Evolutionary conservation across 805 yeast species (phyloP).

Genomic region (Wickerhamiella sorbophila): DNA sequence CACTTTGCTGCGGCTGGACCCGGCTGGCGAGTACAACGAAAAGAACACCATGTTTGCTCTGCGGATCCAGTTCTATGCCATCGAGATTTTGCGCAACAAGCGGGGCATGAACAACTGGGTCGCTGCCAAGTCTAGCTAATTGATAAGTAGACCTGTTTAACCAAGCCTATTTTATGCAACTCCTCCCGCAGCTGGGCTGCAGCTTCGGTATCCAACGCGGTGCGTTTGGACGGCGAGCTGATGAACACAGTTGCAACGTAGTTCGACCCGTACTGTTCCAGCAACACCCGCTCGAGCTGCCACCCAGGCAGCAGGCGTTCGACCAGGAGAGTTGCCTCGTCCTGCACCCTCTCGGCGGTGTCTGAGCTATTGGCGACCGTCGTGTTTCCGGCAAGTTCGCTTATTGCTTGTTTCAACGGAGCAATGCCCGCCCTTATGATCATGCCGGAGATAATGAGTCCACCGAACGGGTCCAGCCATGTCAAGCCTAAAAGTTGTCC

Average conservation of each 20-base stretch:
- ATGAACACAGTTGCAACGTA: slow-evolving; percentile 15
- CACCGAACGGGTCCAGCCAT: slow-evolving; percentile 90
- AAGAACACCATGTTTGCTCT: slow-evolving; percentile 76
- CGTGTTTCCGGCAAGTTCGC: slow-evolving; percentile 59
- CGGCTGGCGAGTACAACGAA: slow-evolving; percentile 64
- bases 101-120: slow-evolving; percentile 89
- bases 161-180: slow-evolving; percentile 12
- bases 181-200: slow-evolving; percentile 10
- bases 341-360: slow-evolving; percentile 9
- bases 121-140: slow-evolving; percentile 27
- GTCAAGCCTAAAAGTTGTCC: slow-evolving; percentile 65
- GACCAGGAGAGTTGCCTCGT: slow-evolving; percentile 7
- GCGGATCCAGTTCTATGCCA: slow-evolving; percentile 87
- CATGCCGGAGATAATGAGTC: slow-evolving; percentile 66
- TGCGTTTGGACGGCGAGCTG: neutral
- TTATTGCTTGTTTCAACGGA: slow-evolving; percentile 54
- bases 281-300: slow-evolving; percentile 8
- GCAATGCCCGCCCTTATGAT: slow-evolving; percentile 74
- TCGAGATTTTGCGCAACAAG: slow-evolving; percentile 88
- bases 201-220: neutral
- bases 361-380: slow-evolving; percentile 11
- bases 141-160: slow-evolving; percentile 15
- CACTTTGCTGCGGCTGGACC: slow-evolving; percentile 67
- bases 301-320: slow-evolving; percentile 9
- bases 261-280: slow-evolving; percentile 19